Evolutionary conservation across 2,329 filamentous ascomycete species (phyloP).

Genomic region (Exophiala sideris): DNA sequence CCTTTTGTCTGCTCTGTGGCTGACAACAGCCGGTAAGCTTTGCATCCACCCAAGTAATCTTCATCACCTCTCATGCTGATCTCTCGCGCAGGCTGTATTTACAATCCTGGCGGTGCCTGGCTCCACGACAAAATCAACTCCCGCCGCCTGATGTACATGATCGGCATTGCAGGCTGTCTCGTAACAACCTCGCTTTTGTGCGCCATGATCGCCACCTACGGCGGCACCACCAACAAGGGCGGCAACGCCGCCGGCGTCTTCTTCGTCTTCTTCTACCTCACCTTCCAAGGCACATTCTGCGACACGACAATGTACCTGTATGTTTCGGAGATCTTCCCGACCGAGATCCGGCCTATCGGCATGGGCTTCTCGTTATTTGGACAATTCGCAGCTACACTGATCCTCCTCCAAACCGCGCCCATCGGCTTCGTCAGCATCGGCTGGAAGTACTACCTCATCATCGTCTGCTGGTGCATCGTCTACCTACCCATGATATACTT

Average conservation of each 20-base stretch:
- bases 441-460: slow-evolving; percentile 46
- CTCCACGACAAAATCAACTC: slow-evolving; percentile 39
- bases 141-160: slow-evolving; percentile 44
- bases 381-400: slow-evolving; percentile 48
- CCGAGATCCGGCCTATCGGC: slow-evolving; percentile 50
- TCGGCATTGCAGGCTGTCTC: slow-evolving; percentile 39
- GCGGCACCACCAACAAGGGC: slow-evolving; percentile 33
- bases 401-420: slow-evolving; percentile 47
- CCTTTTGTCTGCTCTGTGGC: slow-evolving; percentile 45
- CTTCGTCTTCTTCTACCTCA: slow-evolving; percentile 45
- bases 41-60: not conserved
- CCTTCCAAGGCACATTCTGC: slow-evolving; percentile 48
- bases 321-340: slow-evolving; percentile 47
- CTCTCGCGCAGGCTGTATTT: slow-evolving; percentile 29
- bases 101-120: slow-evolving; percentile 41
- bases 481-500: slow-evolving; percentile 37
- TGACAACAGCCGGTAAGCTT: slow-evolving; percentile 42
- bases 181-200: slow-evolving; percentile 39
- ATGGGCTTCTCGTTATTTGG: slow-evolving; percentile 53
- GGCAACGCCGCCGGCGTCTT: slow-evolving; percentile 39
- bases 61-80: not conserved
- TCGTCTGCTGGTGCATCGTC: slow-evolving; percentile 39
- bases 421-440: slow-evolving; percentile 44
- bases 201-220: slow-evolving; percentile 35
- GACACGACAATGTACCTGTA: slow-evolving; percentile 51